Evolutionary conservation across 2,329 filamentous ascomycete species (phyloP), one percentile per base, ranked within the genome.

Genomic region (Fulvia fulva): DNA sequence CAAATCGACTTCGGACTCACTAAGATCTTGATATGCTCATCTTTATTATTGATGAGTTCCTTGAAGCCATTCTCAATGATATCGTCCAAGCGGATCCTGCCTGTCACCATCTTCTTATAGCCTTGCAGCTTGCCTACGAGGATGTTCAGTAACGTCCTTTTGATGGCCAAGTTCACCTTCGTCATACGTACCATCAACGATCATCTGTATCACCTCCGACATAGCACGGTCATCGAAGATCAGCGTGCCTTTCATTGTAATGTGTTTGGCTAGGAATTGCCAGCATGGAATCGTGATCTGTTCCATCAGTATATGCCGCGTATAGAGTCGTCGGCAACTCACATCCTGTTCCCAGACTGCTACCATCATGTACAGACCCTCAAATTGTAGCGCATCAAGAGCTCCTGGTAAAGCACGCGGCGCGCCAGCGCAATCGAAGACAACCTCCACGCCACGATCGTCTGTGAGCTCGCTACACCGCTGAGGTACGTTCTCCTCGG

Each of bases 361-460:
- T 22, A 67, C 61, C 58, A 63, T 68, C 11, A 67, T 56, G 45
- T 65, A 65, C 34, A 60, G 55, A 1, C 63, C 65, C 30, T 62
- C 51, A 14, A 59, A 50, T 8, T 60, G 50, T 37, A 67, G 30
- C 14, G 65, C 65, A 45, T 65, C 58, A 28, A 67, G 57, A 12
- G 55, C 64, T 43, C 58, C 60, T 43, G 63, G 47, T n/a, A 67
- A 43, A 19, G 57, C 63, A 9, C 51, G 41, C 21, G 51, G 26
- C 14, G 65, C 58, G 1, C 65, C 63, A 6, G 65, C 65, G 50
- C 63, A 65, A 58, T 68, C 66, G 50, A 68, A 66, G 2, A 65
- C 63, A 7, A 68, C 54, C 43, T 67, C 59, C n/a, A 61, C 61
- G 2, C 64, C 64, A 19, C 44, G 45, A 19, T 53, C 59, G 21